A percentile compares a stretch with the other conserved stretches of the same genome.
phyloP scores from a whole-genome alignment of 2,329 filamentous ascomycete species.

The Paecilomyces formosus region DNA sequence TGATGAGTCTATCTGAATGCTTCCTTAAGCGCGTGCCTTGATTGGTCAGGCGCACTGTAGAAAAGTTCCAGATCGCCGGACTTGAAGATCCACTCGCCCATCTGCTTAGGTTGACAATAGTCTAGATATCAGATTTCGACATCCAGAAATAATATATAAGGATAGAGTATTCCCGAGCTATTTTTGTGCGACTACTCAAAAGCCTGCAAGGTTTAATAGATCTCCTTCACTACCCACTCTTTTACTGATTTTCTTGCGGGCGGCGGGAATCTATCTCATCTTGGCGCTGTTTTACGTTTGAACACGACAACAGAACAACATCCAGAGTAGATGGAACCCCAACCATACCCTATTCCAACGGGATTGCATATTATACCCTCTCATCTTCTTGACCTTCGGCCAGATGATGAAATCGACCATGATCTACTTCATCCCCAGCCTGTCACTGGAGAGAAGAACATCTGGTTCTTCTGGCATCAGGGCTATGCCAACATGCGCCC shows the following conservation, averaged over 20 bases:
- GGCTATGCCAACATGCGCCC: slow-evolving; percentile 44
- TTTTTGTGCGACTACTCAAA: neutral
- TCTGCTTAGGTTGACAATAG: too few relatives aligned
- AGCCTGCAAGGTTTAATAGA: neutral
- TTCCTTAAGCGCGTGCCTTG: neutral
- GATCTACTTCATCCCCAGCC: slow-evolving; percentile 34
- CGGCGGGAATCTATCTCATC: neutral
- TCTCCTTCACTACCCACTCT: neutral
- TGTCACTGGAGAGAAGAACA: slow-evolving; percentile 42
- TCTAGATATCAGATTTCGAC: neutral
- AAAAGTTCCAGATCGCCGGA: neutral
- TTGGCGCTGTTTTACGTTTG: neutral
- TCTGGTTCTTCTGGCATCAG: slow-evolving; percentile 54
- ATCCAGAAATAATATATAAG: neutral
- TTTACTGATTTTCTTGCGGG: neutral
- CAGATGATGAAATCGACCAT: slow-evolving; percentile 41
- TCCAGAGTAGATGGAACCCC: neutral
- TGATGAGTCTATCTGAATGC: neutral
- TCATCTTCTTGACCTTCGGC: slow-evolving; percentile 37
- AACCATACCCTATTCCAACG: slow-evolving; percentile 17
- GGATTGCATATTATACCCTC: slow-evolving; percentile 37
- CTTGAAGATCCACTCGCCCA: too few relatives aligned
- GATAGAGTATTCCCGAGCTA: neutral
- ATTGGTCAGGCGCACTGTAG: neutral
- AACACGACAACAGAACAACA: neutral